Evolutionary conservation across 176 grass and related monocot species (phyloP).

Genomic region (Phoenix roebelenii): DNA sequence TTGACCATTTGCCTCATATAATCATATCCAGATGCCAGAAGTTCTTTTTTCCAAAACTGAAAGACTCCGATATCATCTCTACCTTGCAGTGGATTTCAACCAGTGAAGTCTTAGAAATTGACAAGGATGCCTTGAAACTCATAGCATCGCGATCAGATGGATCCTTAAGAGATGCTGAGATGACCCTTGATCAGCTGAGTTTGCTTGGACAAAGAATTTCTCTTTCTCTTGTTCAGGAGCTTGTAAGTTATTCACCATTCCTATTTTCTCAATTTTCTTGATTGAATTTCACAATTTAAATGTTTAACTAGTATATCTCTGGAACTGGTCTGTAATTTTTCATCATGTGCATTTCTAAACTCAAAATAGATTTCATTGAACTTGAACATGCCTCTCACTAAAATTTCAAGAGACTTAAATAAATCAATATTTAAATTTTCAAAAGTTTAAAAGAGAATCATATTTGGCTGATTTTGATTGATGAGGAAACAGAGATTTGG

Average conservation of each 20-base stretch:
- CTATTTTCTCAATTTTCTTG: background rate
- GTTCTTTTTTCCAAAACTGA: constrained; percentile 87
- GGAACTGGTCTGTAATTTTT: too few relatives aligned
- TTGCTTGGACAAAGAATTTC: constrained; percentile 89
- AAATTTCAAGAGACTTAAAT: too few relatives aligned
- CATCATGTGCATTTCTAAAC: too few relatives aligned
- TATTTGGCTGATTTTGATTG: too few relatives aligned
- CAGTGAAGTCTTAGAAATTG: constrained; percentile 77
- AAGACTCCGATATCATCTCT: constrained; percentile 71
- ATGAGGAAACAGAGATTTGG: too few relatives aligned
- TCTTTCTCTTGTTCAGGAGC: constrained; percentile 80
- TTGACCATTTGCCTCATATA: constrained; percentile 67
- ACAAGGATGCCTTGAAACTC: constrained; percentile 83
- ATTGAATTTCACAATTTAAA: too few relatives aligned
- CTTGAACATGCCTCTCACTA: too few relatives aligned
- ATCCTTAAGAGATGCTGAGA: constrained; percentile 84
- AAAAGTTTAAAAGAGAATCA: too few relatives aligned
- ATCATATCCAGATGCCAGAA: constrained; percentile 89
- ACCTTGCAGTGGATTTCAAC: constrained; percentile 87
- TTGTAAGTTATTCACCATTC: constrained; percentile 49
- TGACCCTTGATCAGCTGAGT: constrained; percentile 93
- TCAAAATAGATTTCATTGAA: too few relatives aligned
- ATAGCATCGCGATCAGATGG: constrained; percentile 90
- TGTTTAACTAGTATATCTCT: too few relatives aligned
- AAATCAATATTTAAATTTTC: too few relatives aligned